Percentiles rank a stretch among this genome's conserved stretches.
Evolutionary conservation across 257 asterid species (phyloP).

Genomic region (Solanum appendiculatum): DNA sequence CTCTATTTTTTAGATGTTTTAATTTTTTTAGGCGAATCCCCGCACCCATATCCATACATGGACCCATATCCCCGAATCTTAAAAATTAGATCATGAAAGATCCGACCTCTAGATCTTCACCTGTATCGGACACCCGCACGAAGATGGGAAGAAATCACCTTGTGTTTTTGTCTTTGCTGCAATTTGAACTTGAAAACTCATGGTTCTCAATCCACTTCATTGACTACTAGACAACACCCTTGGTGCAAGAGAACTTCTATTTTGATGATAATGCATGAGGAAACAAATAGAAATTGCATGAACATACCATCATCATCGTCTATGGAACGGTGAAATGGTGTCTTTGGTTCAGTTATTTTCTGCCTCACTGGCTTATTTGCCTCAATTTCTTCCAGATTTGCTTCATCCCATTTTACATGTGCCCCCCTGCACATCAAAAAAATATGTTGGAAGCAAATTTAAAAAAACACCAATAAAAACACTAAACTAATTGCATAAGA

Average conservation of each 20-base stretch:
- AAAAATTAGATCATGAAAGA: too few species aligned
- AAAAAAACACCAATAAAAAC: not conserved
- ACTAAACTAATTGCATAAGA: not conserved
- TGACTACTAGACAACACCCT: not conserved
- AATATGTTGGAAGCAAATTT: not conserved
- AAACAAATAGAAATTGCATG: not conserved
- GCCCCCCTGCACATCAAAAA: conserved; percentile 32
- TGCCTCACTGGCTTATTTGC: conserved; percentile 89
- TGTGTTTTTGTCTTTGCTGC: not conserved
- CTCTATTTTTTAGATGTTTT: too few species aligned
- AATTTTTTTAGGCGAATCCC: too few species aligned
- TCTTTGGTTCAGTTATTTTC: conserved; percentile 95
- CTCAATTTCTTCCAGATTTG: conserved; percentile 80
- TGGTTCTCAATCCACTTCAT: not conserved
- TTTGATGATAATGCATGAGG: not conserved
- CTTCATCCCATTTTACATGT: conserved; percentile 83
- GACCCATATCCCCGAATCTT: too few species aligned
- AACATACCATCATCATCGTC: conserved; percentile 54
- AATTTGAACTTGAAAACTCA: too few species aligned
- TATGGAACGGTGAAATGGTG: conserved; percentile 88
- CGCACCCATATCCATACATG: too few species aligned
- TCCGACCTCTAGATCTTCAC: too few species aligned
- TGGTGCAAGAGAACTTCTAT: not conserved
- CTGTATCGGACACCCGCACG: too few species aligned
- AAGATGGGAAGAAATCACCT: not conserved